Evolutionary conservation across 495 filamentous ascomycete species (phyloP).

Genomic region (Parachaetomium inaequale): DNA sequence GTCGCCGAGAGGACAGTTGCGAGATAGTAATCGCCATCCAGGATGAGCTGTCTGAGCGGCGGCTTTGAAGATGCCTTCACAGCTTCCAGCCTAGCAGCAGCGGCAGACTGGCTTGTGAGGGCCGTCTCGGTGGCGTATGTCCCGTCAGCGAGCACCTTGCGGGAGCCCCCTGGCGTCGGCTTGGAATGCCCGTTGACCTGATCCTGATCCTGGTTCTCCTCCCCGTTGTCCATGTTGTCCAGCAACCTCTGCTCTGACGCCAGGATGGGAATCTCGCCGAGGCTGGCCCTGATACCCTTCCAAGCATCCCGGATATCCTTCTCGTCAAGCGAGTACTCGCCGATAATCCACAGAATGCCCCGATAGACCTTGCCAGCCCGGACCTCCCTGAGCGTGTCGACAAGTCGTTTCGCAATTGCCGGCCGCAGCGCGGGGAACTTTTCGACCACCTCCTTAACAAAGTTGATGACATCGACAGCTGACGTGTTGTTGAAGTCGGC

Average conservation of each 20-base stretch:
- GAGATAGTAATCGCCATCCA: conserved; percentile 98
- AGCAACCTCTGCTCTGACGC: conserved; percentile 91
- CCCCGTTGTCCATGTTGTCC: conserved; percentile 55
- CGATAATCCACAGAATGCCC: conserved; percentile 94
- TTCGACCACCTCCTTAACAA: conserved; percentile 98
- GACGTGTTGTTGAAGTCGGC: conserved; percentile 96
- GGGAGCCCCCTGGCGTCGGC: conserved; percentile 71
- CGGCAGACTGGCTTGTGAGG: conserved; percentile 85
- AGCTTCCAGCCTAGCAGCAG: conserved; percentile 87
- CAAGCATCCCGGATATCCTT: conserved; percentile 94
- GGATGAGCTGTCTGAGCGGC: conserved; percentile 87
- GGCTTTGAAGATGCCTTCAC: conserved; percentile 97
- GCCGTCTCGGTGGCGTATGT: conserved; percentile 97
- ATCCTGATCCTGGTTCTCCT: conserved; percentile 57
- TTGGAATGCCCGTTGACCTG: conserved; percentile 81
- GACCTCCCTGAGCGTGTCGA: conserved; percentile 88
- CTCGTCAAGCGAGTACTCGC: conserved; percentile 92
- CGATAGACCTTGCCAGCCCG: conserved; percentile 96
- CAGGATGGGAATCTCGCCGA: conserved; percentile 96
- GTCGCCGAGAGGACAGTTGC: conserved; percentile 90
- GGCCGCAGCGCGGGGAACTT: conserved; percentile 89
- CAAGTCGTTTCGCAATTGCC: conserved; percentile 82
- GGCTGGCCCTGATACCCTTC: conserved; percentile 89
- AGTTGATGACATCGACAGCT: conserved; percentile 95
- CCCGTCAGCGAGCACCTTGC: conserved; percentile 91